Evolutionary conservation across 1,139 yeast genomes (phyloP).

Genomic region (Pichia sp.): DNA sequence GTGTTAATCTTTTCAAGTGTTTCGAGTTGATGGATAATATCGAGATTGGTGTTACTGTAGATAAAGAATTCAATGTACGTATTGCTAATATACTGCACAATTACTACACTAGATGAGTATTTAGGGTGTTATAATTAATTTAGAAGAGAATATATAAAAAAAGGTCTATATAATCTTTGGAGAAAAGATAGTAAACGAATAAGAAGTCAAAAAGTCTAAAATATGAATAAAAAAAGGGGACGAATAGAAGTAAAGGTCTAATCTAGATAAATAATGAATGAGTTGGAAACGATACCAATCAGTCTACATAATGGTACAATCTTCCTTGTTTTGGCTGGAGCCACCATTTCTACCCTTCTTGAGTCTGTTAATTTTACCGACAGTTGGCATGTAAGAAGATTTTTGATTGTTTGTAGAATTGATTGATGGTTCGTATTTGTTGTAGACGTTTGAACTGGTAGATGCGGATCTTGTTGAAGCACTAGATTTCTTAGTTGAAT

Average conservation of each 20-base stretch:
- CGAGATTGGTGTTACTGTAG: constrained; percentile 15
- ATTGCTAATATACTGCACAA: constrained; percentile 16
- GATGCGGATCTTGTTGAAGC: constrained; percentile 6
- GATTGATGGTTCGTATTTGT: constrained; percentile 8
- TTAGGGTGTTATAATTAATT: no score
- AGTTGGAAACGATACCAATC: background rate
- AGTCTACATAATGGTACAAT: constrained; percentile 25
- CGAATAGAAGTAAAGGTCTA: background rate
- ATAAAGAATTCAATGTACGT: background rate
- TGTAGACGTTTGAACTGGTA: background rate
- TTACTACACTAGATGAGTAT: constrained; percentile 13
- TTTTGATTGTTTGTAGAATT: constrained; percentile 1
- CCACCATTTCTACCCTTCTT: constrained; percentile 11
- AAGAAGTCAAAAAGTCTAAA: no score
- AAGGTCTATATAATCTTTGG: no score
- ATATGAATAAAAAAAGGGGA: background rate
- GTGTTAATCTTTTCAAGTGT: constrained; percentile 12
- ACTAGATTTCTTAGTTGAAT: constrained; percentile 3
- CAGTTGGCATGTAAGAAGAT: constrained; percentile 11
- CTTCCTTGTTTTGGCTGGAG: constrained; percentile 24
- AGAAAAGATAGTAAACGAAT: no score
- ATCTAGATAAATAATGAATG: background rate
- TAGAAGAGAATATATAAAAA: no score
- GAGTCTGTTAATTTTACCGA: constrained; percentile 16
- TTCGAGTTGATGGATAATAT: constrained; percentile 10